phyloP scores from a whole-genome alignment of 2,329 filamentous ascomycete species.

The Ceratocystiopsis minuta region DNA sequence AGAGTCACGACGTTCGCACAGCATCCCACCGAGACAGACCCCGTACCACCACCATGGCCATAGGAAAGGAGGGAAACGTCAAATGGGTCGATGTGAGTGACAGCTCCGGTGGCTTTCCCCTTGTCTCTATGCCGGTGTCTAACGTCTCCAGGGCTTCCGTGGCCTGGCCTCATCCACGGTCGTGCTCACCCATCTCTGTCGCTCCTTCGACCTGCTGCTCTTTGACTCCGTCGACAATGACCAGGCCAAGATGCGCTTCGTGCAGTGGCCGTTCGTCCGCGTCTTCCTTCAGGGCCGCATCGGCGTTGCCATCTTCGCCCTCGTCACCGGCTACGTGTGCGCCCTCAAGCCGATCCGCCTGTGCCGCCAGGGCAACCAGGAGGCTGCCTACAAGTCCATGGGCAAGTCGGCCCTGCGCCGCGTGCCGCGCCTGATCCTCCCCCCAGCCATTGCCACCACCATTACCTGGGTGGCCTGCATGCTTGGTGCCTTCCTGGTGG shows the following conservation, averaged over 20 bases:
- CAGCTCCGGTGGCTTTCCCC: too few species aligned
- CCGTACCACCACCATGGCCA: conserved; percentile 16
- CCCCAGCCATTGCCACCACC: conserved; percentile 34
- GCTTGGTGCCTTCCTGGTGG: conserved; percentile 37
- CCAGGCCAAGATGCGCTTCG: conserved; percentile 26
- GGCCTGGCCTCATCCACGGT: conserved; percentile 36
- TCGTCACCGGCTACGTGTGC: conserved; percentile 48
- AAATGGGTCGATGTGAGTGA: conserved; percentile 45
- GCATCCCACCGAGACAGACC: background rate
- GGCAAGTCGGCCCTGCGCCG: conserved; percentile 39
- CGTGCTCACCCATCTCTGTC: conserved; percentile 34
- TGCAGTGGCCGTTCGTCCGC: conserved; percentile 41
- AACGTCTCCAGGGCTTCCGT: conserved; percentile 28
- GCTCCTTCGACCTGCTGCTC: conserved; percentile 23
- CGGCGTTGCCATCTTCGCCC: conserved; percentile 47
- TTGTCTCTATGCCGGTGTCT: background rate
- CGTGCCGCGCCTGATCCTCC: conserved; percentile 38
- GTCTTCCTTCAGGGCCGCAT: conserved; percentile 42
- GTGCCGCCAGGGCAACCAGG: conserved; percentile 32
- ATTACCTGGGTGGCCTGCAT: conserved; percentile 35
- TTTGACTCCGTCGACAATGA: conserved; percentile 19
- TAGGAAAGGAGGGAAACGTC: conserved; percentile 30
- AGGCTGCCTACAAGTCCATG: conserved; percentile 33
- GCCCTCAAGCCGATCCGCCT: conserved; percentile 41
- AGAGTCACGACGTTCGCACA: background rate